A percentile compares a stretch with the other conserved stretches of the same genome.
phyloP scores from a whole-genome alignment of 2,329 filamentous ascomycete species.

The Aspergillus phoenicis region DNA sequence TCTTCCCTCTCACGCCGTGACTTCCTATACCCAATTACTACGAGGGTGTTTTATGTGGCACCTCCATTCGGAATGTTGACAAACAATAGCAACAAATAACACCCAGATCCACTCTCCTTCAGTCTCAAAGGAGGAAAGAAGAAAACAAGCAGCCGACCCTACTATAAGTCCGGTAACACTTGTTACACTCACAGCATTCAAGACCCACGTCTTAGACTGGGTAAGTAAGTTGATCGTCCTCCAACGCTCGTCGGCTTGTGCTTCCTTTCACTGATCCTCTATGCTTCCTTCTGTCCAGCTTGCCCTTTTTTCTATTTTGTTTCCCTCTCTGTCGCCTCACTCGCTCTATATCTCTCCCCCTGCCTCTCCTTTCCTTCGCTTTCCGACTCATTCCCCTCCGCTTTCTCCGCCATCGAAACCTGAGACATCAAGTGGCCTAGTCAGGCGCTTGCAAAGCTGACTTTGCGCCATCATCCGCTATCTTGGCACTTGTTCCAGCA shows the following conservation, averaged over 20 bases:
- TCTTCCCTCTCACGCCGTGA: no score
- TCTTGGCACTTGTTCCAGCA: constrained; percentile 10
- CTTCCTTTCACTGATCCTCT: constrained; percentile 10
- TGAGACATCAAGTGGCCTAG: constrained; percentile 20
- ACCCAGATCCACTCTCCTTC: background rate
- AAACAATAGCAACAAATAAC: no score
- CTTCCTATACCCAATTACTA: no score
- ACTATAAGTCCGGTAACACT: constrained; percentile 2
- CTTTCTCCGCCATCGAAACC: constrained; percentile 1
- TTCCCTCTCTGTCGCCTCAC: constrained; percentile 1
- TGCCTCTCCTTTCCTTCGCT: background rate
- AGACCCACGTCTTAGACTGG: constrained; percentile 19
- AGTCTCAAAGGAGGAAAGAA: background rate
- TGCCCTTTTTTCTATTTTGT: constrained; percentile 7
- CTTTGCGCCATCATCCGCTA: constrained; percentile 12
- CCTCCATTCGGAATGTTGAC: no score
- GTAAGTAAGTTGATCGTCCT: constrained; percentile 24
- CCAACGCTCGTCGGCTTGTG: constrained; percentile 19
- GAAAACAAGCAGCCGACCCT: background rate
- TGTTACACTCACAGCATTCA: constrained; percentile 12
- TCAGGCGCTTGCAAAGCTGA: constrained; percentile 22
- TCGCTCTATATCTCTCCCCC: constrained; percentile 6
- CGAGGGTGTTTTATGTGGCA: no score
- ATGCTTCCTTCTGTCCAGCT: constrained; percentile 7
- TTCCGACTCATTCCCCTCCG: background rate